Evolutionary conservation across 2,329 filamentous ascomycete species (phyloP).

Genomic region (Arachnopeziza araneosa): DNA sequence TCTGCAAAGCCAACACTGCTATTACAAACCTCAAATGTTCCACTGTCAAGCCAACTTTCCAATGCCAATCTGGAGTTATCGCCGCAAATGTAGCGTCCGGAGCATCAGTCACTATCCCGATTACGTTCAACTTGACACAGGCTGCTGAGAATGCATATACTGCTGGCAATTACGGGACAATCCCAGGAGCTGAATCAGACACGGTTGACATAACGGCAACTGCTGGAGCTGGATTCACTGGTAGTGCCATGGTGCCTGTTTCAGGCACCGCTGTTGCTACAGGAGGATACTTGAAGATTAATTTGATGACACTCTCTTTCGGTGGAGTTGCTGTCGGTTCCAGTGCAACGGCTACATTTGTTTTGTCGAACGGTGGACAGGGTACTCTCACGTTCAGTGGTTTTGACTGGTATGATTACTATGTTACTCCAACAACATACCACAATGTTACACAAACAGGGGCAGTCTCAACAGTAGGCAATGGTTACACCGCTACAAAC

Average conservation of each 20-base stretch:
- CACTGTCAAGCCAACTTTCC: not conserved
- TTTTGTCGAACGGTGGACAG: not conserved
- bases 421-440: not conserved
- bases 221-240: not conserved
- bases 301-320: not conserved
- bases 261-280: not conserved
- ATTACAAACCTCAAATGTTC: not conserved
- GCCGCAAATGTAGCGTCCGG: slow-evolving; percentile 3
- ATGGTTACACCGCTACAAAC: slow-evolving; percentile 1
- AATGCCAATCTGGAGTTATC: not conserved
- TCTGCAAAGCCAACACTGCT: slow-evolving; percentile 3
- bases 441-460: not conserved
- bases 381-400: not conserved
- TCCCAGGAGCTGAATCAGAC: not conserved
- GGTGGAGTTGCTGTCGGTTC: not conserved
- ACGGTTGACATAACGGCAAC: not conserved
- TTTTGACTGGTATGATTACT: slow-evolving; percentile 5
- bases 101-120: slow-evolving; percentile 1
- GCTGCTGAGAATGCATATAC: not conserved
- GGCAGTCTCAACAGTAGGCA: not conserved
- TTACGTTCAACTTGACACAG: slow-evolving; percentile 5
- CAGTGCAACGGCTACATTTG: not conserved
- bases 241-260: not conserved
- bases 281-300: not conserved
- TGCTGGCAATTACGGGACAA: not conserved